Conservation (phyloP, 2,329 filamentous ascomycete species). For the Alternaria sp. region DNA sequence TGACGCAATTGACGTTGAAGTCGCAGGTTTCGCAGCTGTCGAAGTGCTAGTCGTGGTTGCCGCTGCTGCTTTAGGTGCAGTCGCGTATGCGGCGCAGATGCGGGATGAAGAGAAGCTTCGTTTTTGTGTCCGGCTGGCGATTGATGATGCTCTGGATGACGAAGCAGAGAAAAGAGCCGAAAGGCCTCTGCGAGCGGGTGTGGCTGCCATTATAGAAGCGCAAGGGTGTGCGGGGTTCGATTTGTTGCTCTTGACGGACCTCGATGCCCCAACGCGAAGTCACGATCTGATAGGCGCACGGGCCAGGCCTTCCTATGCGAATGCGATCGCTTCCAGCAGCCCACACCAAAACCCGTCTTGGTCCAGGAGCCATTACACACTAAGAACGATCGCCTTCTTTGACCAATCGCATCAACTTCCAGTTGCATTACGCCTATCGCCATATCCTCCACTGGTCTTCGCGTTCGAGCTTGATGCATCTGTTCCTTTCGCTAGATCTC, state of each 20-base stretch:
- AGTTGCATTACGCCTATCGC: neutral
- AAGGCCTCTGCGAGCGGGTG: slow-evolving; percentile 30
- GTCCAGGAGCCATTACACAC: neutral
- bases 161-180: slow-evolving; percentile 28
- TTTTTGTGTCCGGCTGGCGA: slow-evolving; percentile 24
- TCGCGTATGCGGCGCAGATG: slow-evolving; percentile 36
- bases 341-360: neutral
- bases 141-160: slow-evolving; percentile 24
- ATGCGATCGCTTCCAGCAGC: slow-evolving; percentile 1
- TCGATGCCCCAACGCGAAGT: slow-evolving; percentile 24
- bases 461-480: neutral
- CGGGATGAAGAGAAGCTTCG: slow-evolving; percentile 36
- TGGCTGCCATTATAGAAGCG: slow-evolving; percentile 30
- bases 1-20: slow-evolving; percentile 19
- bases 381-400: neutral
- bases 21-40: slow-evolving; percentile 26
- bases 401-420: neutral
- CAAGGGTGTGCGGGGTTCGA: neutral
- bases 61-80: slow-evolving; percentile 29
- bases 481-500: neutral
- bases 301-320: neutral
- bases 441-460: neutral
- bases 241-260: neutral
- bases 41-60: slow-evolving; percentile 18
- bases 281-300: slow-evolving; percentile 20